Evolutionary conservation across 495 filamentous ascomycete genomes (phyloP).

Genomic region (Aspergillus panamensis): DNA sequence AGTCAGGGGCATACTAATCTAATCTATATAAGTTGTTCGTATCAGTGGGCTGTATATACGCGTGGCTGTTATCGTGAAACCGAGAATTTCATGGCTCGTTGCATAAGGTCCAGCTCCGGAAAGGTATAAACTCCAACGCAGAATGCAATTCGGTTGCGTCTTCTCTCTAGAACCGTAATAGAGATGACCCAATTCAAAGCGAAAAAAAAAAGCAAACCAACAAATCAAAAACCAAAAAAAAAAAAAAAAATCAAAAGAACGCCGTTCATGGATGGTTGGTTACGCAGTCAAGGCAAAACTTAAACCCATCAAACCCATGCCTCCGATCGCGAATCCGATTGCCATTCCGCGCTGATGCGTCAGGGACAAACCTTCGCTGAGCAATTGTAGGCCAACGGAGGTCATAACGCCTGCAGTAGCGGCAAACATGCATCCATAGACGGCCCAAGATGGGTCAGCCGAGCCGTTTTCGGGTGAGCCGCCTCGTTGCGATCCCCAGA

Average conservation of each 20-base stretch:
- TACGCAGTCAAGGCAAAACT: slow-evolving; percentile 78
- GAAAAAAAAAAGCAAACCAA: neutral
- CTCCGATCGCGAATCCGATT: slow-evolving; percentile 79
- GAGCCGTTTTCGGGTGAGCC: slow-evolving; percentile 42
- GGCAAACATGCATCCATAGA: slow-evolving; percentile 88
- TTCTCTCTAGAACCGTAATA: neutral
- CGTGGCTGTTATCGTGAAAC: neutral
- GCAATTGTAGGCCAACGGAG: slow-evolving; percentile 83
- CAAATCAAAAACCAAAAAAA: neutral
- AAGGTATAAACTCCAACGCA: slow-evolving; percentile 5
- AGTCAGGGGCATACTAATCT: neutral
- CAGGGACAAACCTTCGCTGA: slow-evolving; percentile 76
- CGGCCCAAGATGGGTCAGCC: slow-evolving; percentile 57
- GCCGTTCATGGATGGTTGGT: neutral
- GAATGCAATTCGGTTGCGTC: neutral
- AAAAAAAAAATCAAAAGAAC: slow-evolving; percentile 4
- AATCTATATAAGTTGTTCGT: neutral
- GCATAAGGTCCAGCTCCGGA: neutral
- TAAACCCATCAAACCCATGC: slow-evolving; percentile 84
- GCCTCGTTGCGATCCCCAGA: slow-evolving; percentile 56
- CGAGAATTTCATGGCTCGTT: slow-evolving; percentile 10
- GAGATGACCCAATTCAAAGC: neutral
- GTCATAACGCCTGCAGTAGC: slow-evolving; percentile 92
- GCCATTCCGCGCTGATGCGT: slow-evolving; percentile 77
- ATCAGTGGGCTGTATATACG: neutral